A percentile compares a stretch with the other conserved stretches of the same genome.
Evolutionary conservation across 2,329 filamentous ascomycete genomes (phyloP).

Genomic region (Neonectria neomacrospora): DNA sequence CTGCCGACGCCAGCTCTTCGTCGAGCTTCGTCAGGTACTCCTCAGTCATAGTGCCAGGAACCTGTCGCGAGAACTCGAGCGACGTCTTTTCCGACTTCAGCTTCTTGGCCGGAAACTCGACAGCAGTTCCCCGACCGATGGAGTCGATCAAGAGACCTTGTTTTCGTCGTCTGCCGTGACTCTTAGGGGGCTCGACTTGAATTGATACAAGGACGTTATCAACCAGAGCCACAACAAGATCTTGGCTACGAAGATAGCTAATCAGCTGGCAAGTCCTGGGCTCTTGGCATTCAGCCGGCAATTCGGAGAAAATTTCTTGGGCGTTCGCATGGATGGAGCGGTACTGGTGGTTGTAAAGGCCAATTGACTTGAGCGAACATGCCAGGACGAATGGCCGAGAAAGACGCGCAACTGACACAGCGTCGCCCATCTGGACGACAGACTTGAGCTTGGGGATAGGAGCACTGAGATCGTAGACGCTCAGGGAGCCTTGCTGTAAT

Average conservation of each 20-base stretch:
- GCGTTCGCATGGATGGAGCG: slow-evolving; percentile 67
- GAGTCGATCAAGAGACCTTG: slow-evolving; percentile 78
- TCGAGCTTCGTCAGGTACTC: slow-evolving; percentile 60
- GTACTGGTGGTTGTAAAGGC: slow-evolving; percentile 77
- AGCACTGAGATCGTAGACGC: slow-evolving; percentile 71
- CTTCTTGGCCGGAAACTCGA: slow-evolving; percentile 51
- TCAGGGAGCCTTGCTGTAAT: slow-evolving; percentile 63
- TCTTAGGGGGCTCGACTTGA: slow-evolving; percentile 72
- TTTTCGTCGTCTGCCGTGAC: slow-evolving; percentile 65
- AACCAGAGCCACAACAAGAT: slow-evolving; percentile 73
- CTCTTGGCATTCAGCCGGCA: slow-evolving; percentile 50
- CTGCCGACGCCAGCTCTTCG: slow-evolving; percentile 58
- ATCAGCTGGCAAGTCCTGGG: slow-evolving; percentile 58
- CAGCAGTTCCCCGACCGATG: slow-evolving; percentile 70
- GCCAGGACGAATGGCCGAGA: slow-evolving; percentile 74
- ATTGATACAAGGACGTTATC: slow-evolving; percentile 73
- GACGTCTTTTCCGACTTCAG: slow-evolving; percentile 46
- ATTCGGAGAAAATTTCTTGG: slow-evolving; percentile 56
- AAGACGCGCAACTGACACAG: slow-evolving; percentile 72
- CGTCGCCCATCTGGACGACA: slow-evolving; percentile 60
- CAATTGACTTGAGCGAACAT: slow-evolving; percentile 65
- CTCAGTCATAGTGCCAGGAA: slow-evolving; percentile 63
- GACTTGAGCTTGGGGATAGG: slow-evolving; percentile 71
- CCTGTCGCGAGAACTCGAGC: slow-evolving; percentile 48
- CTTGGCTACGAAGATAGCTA: slow-evolving; percentile 72